Conservation (phyloP, 805 yeast species). For the Zygosaccharomyces bailii region DNA sequence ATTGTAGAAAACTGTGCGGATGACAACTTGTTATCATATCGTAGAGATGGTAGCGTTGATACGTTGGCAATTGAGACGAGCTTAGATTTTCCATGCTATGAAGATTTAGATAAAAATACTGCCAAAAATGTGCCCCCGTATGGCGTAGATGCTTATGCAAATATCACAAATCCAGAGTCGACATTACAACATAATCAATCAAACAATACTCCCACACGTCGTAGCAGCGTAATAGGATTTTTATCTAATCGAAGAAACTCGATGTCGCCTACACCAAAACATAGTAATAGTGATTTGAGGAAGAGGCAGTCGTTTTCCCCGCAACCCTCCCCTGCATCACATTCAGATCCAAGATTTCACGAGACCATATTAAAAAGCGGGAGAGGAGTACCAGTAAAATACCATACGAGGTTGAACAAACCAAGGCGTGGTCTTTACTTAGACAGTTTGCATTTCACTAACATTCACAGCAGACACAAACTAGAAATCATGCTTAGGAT, state of each 20-base stretch:
- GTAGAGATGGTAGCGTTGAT: slow-evolving; percentile 15
- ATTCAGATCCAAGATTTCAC: slow-evolving; percentile 16
- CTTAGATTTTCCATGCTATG: slow-evolving; percentile 31
- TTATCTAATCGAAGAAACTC: slow-evolving; percentile 21
- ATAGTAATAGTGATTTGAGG: slow-evolving; percentile 1
- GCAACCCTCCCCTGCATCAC: slow-evolving; percentile 2
- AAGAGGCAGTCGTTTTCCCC: slow-evolving; percentile 5
- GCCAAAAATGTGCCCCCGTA: slow-evolving; percentile 33
- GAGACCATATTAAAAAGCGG: slow-evolving; percentile 20
- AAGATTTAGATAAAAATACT: slow-evolving; percentile 23
- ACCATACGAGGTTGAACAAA: slow-evolving; percentile 25
- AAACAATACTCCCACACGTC: slow-evolving; percentile 9
- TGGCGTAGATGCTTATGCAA: slow-evolving; percentile 31
- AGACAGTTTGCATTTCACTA: slow-evolving; percentile 57
- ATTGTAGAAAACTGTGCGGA: slow-evolving; percentile 49
- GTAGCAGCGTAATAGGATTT: slow-evolving; percentile 23
- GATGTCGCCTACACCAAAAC: slow-evolving; percentile 7
- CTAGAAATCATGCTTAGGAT: slow-evolving; percentile 68
- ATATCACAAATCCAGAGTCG: slow-evolving; percentile 20
- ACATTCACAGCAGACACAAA: slow-evolving; percentile 61
- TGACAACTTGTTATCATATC: slow-evolving; percentile 57
- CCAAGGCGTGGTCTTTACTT: slow-evolving; percentile 48
- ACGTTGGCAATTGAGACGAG: slow-evolving; percentile 29
- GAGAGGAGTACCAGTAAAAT: slow-evolving; percentile 22
- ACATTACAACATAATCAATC: not conserved